phyloP scores from a whole-genome alignment of 2,329 filamentous ascomycete species.

The Xenoacremonium recifei region DNA sequence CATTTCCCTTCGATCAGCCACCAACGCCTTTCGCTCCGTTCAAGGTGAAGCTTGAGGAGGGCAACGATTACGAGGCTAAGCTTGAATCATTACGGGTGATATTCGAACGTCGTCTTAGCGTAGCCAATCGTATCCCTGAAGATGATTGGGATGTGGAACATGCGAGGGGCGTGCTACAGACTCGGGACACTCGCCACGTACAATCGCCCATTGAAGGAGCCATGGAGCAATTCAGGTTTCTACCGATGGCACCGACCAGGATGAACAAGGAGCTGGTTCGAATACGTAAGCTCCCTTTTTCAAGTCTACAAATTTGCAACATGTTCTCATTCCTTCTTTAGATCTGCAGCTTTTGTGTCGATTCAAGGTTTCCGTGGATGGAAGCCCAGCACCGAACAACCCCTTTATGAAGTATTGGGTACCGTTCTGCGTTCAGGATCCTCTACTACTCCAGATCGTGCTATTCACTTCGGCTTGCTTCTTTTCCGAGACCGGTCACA shows the following conservation, averaged over 20 bases:
- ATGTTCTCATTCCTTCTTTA: constrained; percentile 17
- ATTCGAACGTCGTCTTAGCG: constrained; percentile 27
- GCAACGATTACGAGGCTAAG: constrained; percentile 27
- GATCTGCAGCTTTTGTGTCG: constrained; percentile 48
- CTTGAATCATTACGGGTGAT: constrained; percentile 28
- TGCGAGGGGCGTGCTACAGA: constrained; percentile 3
- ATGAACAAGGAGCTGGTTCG: constrained; percentile 48
- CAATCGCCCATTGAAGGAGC: constrained; percentile 22
- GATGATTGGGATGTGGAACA: constrained; percentile 25
- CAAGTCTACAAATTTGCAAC: too few relatives aligned
- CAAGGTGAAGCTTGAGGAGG: constrained; percentile 22
- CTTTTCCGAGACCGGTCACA: constrained; percentile 46
- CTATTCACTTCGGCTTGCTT: constrained; percentile 52
- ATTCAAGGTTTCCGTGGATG: constrained; percentile 51
- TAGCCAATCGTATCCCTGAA: constrained; percentile 28
- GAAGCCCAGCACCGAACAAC: constrained; percentile 42
- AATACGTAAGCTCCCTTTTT: constrained; percentile 41
- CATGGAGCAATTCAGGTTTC: constrained; percentile 36
- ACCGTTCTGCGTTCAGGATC: constrained; percentile 48
- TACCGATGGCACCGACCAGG: constrained; percentile 41
- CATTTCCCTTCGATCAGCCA: constrained; percentile 3
- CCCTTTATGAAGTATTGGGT: constrained; percentile 48
- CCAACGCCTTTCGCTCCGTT: constrained; percentile 24
- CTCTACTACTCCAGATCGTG: constrained; percentile 46
- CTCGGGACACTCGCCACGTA: constrained; percentile 13